Evolutionary conservation across 139 green algal species (phyloP), one percentile per base, ranked within the genome.

Genomic region (Nannochloris sp.): DNA sequence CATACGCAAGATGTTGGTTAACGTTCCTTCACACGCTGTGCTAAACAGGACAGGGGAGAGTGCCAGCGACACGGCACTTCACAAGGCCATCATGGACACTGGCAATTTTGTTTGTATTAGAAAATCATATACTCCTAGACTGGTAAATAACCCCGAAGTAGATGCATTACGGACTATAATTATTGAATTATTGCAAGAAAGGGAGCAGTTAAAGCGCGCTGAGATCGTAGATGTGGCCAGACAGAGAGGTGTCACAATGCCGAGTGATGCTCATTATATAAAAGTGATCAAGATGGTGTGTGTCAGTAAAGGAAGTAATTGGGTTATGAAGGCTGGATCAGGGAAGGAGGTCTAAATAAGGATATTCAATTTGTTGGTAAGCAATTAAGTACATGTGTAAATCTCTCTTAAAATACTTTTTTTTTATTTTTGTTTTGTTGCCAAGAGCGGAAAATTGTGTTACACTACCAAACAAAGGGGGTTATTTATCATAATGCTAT

Each of bases 231-330:
- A 80, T 6, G 58, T 66, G 15, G 78, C 75, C 14, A 75, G 67
- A 38, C 38, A 6, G 19, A 42, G 63, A 45, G 71, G 71, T 3
- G 35, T 80, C 8, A 15, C 32, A 15, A 44, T 80, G 1, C 24
- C 54, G n/a, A 45, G 38, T 15, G 75, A 82, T 32, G 37, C 13
- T 1, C 13, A 65, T 4, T 75, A 76, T 48, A 27, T 39, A 19
- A 74, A 71, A 59, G 69, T 83, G 2, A 60, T 85, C 51, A 83
- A 81, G 55, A 67, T 77, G 10, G 30, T 81, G 30, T 83, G 78
- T 68, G 64, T 23, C 2, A 72, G 60, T 0, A 56, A 58, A 32
- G 75, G 75, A 36, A 71, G 57, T 63, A 32, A 62, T 7, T 85
- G 78, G 78, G 51, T 14, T 27, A 64, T 85, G 1, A 74, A 78